Conservation (phyloP, 306 rosid genomes). For the Gynostemma pentaphyllum region DNA sequence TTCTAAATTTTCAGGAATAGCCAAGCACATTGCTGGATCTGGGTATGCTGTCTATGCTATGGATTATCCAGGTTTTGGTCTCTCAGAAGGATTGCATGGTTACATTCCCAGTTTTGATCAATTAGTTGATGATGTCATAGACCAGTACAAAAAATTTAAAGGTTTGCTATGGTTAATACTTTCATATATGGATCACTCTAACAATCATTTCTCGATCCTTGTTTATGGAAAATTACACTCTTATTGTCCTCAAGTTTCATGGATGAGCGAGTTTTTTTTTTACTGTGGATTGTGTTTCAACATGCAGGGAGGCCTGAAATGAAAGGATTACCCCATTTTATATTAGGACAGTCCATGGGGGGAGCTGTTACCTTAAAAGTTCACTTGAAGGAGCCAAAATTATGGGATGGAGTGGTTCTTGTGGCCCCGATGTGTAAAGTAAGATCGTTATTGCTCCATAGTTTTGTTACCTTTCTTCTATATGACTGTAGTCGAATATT, state of each 20-base stretch:
- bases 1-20: constrained; percentile 43
- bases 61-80: constrained; percentile 90
- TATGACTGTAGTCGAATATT: background rate
- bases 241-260: background rate
- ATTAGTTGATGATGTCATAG: constrained; percentile 56
- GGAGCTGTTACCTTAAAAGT: constrained; percentile 83
- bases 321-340: constrained; percentile 51
- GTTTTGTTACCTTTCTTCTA: background rate
- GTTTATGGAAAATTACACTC: background rate
- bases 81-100: constrained; percentile 85
- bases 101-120: constrained; percentile 59
- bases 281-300: constrained; percentile 9
- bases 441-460: constrained; percentile 15
- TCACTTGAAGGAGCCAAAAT: constrained; percentile 66
- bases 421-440: constrained; percentile 99
- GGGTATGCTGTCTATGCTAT: constrained; percentile 70
- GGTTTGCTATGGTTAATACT: constrained; percentile 16
- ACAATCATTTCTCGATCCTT: background rate
- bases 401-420: constrained; percentile 79
- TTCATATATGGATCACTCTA: background rate
- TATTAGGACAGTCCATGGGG: constrained; percentile 91
- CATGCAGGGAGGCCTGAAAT: constrained; percentile 54
- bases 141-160: constrained; percentile 53
- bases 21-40: constrained; percentile 60
- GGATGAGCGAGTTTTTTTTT: constrained; percentile 5